Evolutionary conservation across 192 early-diverging fungal genomes (phyloP), one percentile per base, ranked within the genome.

Genomic region (Physocladia obscura): DNA sequence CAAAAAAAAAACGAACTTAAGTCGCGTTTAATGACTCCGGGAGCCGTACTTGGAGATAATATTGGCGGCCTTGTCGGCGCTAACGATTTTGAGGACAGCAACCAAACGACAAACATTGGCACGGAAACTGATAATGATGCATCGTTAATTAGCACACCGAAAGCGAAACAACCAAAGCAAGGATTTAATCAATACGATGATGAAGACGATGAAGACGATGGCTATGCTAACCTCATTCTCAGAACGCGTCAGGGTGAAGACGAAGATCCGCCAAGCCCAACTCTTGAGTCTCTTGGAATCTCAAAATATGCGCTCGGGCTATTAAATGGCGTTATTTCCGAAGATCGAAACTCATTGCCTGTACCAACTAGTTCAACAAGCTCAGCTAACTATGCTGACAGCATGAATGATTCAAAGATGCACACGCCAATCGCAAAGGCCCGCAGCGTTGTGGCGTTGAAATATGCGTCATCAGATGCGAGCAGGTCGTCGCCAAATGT

Each of bases 11-110:
- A 11, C 19, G 48, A 13, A 0, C 15, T 5, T 13, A 30, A 26
- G 17, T 8, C 27, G 15, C 29, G 8, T 65, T 34, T 29, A 65
- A 37, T 32, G 26, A 65, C 63, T 22, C 63, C 63, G 34, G 49
- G n/a, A 5, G 32, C 21, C 4, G 15, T 17, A 6, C 6, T 17
- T 26, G 30, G 17, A 26, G 17, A 27, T 26, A n/a, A 26, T 63
- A 31, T 65, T 26, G 63, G 63, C 15, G 63, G 63, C 11, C 34
- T 65, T 5, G 63, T 65, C 34, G 63, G 63, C 15, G 32, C 22
- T 19, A 65, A 65, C 50, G 62, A 65, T 15, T 65, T 51, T 24
- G 63, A 65, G n/a, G n/a, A n/a, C n/a, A n/a, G n/a, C n/a, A n/a
- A n/a, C n/a, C n/a, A n/a, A n/a, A n/a, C n/a, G n/a, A n/a, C n/a